Evolutionary conservation across 768 basidiomycete genomes (phyloP), one percentile per base, ranked within the genome.

Genomic region (Cystofilobasidium bisporidii): DNA sequence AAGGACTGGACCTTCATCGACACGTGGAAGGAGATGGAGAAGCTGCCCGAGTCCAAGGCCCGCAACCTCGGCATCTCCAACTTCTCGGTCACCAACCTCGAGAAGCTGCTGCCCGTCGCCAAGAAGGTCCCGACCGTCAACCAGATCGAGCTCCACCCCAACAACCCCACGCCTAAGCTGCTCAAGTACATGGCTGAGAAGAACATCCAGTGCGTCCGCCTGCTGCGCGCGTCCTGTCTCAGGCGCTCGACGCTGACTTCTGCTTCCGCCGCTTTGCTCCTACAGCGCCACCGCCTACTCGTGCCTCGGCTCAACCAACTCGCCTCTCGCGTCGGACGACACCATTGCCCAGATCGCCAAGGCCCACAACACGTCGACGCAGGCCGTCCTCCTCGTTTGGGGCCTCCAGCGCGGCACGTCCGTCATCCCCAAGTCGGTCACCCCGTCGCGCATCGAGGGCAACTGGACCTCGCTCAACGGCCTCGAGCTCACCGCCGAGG

Each of bases 331-430:
- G 15, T 50, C 68, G 28, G 56, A 88, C 75, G 76, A 83, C 5
- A 79, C 79, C 56, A 82, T 92, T 30, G 72, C 80, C 56, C 81
- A 82, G 64, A 81, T 91, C 57, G 89, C 88, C 26, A 76, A 83
- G 69, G 81, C 80, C 72, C 80, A 86, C 41, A 78, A 79, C 40
- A 86, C 84, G 6, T 86, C 86, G 0, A 79, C 88, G 2, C 90
- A 89, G 0, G 88, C 92, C 76, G 86, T 92, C 43, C 81, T 92
- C 64, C 78, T 94, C 69, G 87, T 88, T 0, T 93, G 89, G 89
- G 86, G 84, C 17, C 82, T 78, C 43, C 32, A 57, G 68, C 57
- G 58, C 24, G 63, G 67, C 22, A 68, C 65, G 26, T 85, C 85
- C 12, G 86, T 91, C 70, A 89, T 91, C 72, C 90, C 90, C 22